Base-by-base conservation (phyloP, 305 asterid genomes). In the Salvia sclarea region DNA sequence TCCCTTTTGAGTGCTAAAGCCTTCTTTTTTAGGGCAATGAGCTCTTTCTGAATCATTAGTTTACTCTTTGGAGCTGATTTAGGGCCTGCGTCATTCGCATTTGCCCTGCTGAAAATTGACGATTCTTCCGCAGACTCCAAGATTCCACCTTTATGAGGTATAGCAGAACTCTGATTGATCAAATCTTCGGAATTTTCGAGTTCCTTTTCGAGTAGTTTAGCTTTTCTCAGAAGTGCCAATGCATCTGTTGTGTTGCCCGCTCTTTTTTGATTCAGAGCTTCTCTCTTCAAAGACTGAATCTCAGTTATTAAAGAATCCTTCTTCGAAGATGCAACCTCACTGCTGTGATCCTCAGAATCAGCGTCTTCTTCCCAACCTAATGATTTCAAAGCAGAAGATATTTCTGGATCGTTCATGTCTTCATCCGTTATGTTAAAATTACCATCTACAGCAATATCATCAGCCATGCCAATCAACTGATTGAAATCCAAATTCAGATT, bases 351-450 rank as follows among this genome's bases (percentile, higher is more conserved):
- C 72, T 61, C 82, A 47, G 80, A 65, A 35, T 72, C 38, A n/a
- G 47, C 25, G 50, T 85, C 97, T 41, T 95, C 99, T 68, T 79
- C 69, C 99, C 98, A 95, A 68, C 99, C 99, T 63, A 95, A 75
- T 40, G 98, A 89, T 78, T 79, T 64, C 84, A 95, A 76, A 68
- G 81, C 81, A 28, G 75, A 69, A 69, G 80, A 59, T 79, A 92
- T 85, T 73, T 92, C 97, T 21, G 99, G 99, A 82, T 92, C 96
- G 59, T 83, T 84, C 71, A 76, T 78, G 66, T 86, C 98, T 24
- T 80, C 96, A 61, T 81, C 89, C 8, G 96, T 86, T 60, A 86
- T 92, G 55, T 91, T 95, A 66, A 88, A 80, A 57, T 79, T 81
- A 69, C 86, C 88, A 80, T 87, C 93, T 11, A 75, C n/a, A 64